These are phyloP conservation scores for Paxillus ammoniavirescens DNA, from an alignment of 768 basidiomycete genomes.

Conservation along the genomic window DNA sequence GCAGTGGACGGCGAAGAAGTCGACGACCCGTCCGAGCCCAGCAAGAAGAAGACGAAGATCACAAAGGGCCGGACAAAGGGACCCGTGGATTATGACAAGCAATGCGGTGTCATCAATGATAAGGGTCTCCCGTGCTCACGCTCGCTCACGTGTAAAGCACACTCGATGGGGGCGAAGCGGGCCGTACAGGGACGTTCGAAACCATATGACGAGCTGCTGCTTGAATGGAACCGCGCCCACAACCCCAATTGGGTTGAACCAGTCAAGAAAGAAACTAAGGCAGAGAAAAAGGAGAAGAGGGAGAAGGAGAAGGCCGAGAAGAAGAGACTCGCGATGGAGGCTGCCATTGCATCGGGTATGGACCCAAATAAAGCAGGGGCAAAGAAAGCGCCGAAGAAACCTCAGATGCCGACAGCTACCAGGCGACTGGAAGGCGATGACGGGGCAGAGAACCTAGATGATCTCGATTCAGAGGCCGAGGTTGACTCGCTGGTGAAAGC, in stretches of 20 bases:
- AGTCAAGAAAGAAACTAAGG: constrained; percentile 82
- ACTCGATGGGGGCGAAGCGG: constrained; percentile 96
- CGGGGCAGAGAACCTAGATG: constrained; percentile 67
- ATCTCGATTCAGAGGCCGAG: constrained; percentile 84
- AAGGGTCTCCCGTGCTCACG: constrained; percentile 91
- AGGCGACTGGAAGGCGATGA: constrained; percentile 59
- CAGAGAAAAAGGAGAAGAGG: constrained; percentile 82
- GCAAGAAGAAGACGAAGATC: constrained; percentile 80
- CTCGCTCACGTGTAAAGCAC: constrained; percentile 96
- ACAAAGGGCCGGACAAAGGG: constrained; percentile 81
- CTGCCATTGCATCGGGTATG: constrained; percentile 61
- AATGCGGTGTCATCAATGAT: constrained; percentile 97
- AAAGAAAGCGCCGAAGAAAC: constrained; percentile 69
- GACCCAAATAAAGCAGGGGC: constrained; percentile 40
- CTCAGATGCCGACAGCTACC: constrained; percentile 49
- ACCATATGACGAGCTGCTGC: constrained; percentile 79
- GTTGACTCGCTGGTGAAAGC: constrained; percentile 70
- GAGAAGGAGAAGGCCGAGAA: constrained; percentile 82
- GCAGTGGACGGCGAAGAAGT: constrained; percentile 72
- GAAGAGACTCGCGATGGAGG: constrained; percentile 69
- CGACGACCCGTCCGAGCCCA: constrained; percentile 61
- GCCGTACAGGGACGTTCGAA: constrained; percentile 84
- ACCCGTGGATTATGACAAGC: constrained; percentile 86
- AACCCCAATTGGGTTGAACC: constrained; percentile 90
- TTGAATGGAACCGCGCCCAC: constrained; percentile 88